A percentile compares a stretch with the other conserved stretches of the same genome.
These are phyloP conservation scores for Zostera marina DNA, from an alignment of 116 monocot species.

Conservation along the genomic window DNA sequence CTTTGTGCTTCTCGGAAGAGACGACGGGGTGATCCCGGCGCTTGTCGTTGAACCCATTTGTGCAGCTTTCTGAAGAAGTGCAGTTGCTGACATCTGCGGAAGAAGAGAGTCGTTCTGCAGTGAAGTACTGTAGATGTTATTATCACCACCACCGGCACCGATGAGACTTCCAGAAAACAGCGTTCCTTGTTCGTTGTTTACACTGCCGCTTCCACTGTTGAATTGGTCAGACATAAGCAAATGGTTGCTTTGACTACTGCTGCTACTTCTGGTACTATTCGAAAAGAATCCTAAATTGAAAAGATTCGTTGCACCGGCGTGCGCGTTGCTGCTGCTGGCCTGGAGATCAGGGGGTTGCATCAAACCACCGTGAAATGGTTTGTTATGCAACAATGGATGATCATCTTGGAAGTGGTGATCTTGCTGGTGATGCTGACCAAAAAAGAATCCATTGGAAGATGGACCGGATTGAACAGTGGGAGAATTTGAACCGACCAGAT, in stretches of 20 bases:
- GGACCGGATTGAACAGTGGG: constrained; percentile 14
- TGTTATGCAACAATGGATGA: constrained; percentile 11
- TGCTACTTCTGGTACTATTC: constrained; percentile 7
- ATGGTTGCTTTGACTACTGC: not conserved
- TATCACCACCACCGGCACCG: constrained; percentile 11
- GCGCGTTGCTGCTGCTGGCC: not conserved
- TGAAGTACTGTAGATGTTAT: constrained; percentile 18
- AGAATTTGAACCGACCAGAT: constrained; percentile 19
- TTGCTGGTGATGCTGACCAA: constrained; percentile 11
- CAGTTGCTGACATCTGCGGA: constrained; percentile 73
- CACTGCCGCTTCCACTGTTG: constrained; percentile 5
- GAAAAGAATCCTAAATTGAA: constrained; percentile 34
- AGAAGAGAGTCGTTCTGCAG: constrained; percentile 14
- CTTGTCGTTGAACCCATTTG: constrained; percentile 65
- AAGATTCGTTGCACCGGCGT: constrained; percentile 10
- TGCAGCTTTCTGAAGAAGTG: constrained; percentile 65
- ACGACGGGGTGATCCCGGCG: not conserved
- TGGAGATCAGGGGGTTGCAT: constrained; percentile 37
- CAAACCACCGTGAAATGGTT: constrained; percentile 19
- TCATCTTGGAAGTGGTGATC: constrained; percentile 12
- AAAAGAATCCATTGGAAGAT: constrained; percentile 17
- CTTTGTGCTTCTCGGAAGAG: constrained; percentile 16
- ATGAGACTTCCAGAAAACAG: constrained; percentile 8
- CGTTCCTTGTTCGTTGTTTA: not conserved
- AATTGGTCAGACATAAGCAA: constrained; percentile 29